Evolutionary conservation across 192 early-diverging fungal species (phyloP).

Genomic region (Linnemannia hyalina): DNA sequence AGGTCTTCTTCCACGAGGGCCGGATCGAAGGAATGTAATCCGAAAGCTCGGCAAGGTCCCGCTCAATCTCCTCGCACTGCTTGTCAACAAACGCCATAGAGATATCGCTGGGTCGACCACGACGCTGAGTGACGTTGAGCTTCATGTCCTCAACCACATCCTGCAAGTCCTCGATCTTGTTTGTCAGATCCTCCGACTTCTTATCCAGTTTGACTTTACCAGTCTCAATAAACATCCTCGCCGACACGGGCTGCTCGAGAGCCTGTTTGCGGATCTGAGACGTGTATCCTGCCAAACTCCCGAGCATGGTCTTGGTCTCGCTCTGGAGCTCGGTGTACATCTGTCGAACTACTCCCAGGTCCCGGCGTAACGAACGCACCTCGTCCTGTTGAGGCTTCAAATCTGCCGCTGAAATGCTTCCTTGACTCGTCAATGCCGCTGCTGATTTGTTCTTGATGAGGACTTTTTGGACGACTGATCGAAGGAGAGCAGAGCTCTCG

Average conservation of each 20-base stretch:
- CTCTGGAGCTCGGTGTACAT: conserved; percentile 63
- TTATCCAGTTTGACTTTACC: conserved; percentile 67
- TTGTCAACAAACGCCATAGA: conserved; percentile 63
- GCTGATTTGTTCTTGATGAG: conserved; percentile 19
- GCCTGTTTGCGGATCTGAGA: conserved; percentile 37
- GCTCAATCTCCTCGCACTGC: conserved; percentile 63
- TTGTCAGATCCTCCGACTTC: conserved; percentile 57
- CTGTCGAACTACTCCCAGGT: conserved; percentile 59
- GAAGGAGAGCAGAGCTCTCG: not conserved
- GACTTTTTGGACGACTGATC: conserved; percentile 25
- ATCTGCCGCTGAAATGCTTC: conserved; percentile 26
- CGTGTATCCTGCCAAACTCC: conserved; percentile 52
- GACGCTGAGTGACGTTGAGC: conserved; percentile 75
- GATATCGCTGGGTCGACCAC: conserved; percentile 65
- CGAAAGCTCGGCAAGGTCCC: conserved; percentile 64
- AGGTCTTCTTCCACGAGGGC: conserved; percentile 80
- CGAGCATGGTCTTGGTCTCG: conserved; percentile 54
- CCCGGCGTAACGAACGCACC: conserved; percentile 57
- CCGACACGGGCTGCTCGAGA: conserved; percentile 26
- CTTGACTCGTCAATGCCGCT: not conserved
- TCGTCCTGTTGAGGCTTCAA: conserved; percentile 53
- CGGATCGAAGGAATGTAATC: conserved; percentile 70
- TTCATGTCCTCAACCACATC: conserved; percentile 76
- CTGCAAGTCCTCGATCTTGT: conserved; percentile 73
- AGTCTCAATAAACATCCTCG: conserved; percentile 64